A percentile compares a stretch with the other conserved stretches of the same genome.
Conservation (phyloP, 1,139 yeast species). For the Pichia cactophila region DNA sequence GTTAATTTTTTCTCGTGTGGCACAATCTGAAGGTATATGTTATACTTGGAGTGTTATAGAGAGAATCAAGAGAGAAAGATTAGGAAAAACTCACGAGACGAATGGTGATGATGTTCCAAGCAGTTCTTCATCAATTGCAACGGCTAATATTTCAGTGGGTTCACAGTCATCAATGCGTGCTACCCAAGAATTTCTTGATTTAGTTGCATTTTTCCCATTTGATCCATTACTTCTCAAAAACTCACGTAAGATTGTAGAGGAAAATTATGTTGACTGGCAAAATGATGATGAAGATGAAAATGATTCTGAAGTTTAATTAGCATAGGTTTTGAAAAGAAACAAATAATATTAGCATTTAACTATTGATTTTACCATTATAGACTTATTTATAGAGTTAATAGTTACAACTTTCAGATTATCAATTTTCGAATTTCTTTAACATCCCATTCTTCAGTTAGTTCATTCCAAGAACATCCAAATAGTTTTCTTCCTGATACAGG, state of each 20-base stretch:
- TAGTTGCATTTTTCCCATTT: conserved; percentile 91
- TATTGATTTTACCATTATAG: not conserved
- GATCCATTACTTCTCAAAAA: conserved; percentile 78
- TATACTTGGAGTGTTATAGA: conserved; percentile 92
- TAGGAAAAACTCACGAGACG: conserved; percentile 21
- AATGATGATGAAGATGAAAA: conserved; percentile 37
- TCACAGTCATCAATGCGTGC: conserved; percentile 17
- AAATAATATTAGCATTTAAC: not conserved
- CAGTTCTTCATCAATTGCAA: conserved; percentile 17
- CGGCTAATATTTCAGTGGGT: conserved; percentile 10
- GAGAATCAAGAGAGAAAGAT: conserved; percentile 67
- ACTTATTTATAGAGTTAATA: not conserved
- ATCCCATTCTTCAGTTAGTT: conserved; percentile 55
- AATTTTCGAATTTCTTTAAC: conserved; percentile 68
- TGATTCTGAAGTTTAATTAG: conserved; percentile 19
- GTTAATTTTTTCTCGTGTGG: conserved; percentile 84
- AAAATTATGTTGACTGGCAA: conserved; percentile 77
- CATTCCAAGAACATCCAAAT: conserved; percentile 64
- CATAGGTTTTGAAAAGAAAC: not conserved
- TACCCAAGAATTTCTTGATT: conserved; percentile 70
- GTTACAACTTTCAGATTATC: conserved; percentile 28
- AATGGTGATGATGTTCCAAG: not conserved
- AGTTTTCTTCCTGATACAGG: conserved; percentile 75
- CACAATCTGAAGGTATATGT: conserved; percentile 83
- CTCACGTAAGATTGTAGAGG: conserved; percentile 47